Conservation (phyloP, 148 eudicot genomes). For the Heliamphora exappendiculata region DNA sequence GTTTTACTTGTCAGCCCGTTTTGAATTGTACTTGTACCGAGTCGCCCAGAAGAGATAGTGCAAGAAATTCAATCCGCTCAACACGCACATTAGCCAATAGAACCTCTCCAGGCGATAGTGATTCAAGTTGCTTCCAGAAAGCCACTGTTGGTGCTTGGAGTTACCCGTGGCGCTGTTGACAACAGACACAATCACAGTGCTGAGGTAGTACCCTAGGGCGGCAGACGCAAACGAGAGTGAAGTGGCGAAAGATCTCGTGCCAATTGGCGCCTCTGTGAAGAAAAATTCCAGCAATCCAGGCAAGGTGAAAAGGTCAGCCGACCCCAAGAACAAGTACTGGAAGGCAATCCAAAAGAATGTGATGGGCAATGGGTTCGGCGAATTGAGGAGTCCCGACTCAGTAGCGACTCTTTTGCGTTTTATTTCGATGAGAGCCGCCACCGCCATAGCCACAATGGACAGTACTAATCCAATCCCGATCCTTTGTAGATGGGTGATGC, state of each 20-base stretch:
- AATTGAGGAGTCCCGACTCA: slow-evolving; percentile 16
- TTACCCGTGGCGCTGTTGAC: slow-evolving; percentile 41
- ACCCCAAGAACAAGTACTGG: slow-evolving; percentile 60
- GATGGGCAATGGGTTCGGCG: slow-evolving; percentile 36
- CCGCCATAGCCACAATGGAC: slow-evolving; percentile 55
- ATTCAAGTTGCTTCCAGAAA: slow-evolving; percentile 45
- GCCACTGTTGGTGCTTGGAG: slow-evolving; percentile 38
- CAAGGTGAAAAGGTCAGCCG: slow-evolving; percentile 69
- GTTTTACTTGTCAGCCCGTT: not conserved
- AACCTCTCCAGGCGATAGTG: slow-evolving; percentile 52
- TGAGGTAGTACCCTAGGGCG: slow-evolving; percentile 65
- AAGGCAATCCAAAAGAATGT: slow-evolving; percentile 66
- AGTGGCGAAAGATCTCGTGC: slow-evolving; percentile 69
- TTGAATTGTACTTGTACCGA: slow-evolving; percentile 52
- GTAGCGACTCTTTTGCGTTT: slow-evolving; percentile 49
- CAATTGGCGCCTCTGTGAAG: slow-evolving; percentile 66
- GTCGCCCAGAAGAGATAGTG: slow-evolving; percentile 60
- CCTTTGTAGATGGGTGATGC: slow-evolving; percentile 65
- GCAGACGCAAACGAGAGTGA: slow-evolving; percentile 65
- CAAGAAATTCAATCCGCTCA: slow-evolving; percentile 49
- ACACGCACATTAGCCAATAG: slow-evolving; percentile 58
- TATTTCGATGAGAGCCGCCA: slow-evolving; percentile 62
- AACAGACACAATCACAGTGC: slow-evolving; percentile 50
- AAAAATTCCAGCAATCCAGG: slow-evolving; percentile 74
- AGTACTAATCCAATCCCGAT: slow-evolving; percentile 62